Evolutionary conservation across 257 asterid species (phyloP).

Genomic region (Cruciata laevipes): DNA sequence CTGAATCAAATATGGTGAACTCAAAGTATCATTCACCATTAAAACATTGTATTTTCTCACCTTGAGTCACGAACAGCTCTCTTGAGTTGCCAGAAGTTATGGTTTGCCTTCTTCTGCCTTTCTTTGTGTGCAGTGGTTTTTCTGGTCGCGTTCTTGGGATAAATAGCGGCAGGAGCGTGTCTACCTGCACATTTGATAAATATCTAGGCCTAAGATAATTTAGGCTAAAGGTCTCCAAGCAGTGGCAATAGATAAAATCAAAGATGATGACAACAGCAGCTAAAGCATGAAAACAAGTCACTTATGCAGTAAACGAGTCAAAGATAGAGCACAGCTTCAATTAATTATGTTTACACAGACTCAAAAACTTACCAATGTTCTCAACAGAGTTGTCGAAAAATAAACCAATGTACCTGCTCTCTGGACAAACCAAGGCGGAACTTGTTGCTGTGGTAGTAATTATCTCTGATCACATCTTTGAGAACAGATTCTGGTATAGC

Average conservation of each 20-base stretch:
- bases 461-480: conserved; percentile 13
- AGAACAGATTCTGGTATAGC: conserved; percentile 13
- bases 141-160: not conserved
- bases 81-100: not conserved
- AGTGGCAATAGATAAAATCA: not conserved
- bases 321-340: not conserved
- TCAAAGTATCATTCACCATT: not conserved
- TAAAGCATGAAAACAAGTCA: not conserved
- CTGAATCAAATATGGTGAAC: not conserved
- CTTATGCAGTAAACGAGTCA: too few species aligned
- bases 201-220: not conserved
- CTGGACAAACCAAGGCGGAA: conserved; percentile 21
- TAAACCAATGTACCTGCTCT: conserved; percentile 14
- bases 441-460: conserved; percentile 13
- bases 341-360: not conserved
- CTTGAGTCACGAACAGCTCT: not conserved
- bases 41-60: not conserved
- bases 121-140: not conserved
- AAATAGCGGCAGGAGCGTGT: conserved; percentile 7
- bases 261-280: not conserved
- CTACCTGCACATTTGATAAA: conserved; percentile 15
- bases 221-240: not conserved
- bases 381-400: not conserved
- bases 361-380: not conserved
- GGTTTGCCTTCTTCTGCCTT: not conserved